A percentile compares a stretch with the other conserved stretches of the same genome.
phyloP scores from a whole-genome alignment of 441 rosid species.

The Macaranga tanarius region DNA sequence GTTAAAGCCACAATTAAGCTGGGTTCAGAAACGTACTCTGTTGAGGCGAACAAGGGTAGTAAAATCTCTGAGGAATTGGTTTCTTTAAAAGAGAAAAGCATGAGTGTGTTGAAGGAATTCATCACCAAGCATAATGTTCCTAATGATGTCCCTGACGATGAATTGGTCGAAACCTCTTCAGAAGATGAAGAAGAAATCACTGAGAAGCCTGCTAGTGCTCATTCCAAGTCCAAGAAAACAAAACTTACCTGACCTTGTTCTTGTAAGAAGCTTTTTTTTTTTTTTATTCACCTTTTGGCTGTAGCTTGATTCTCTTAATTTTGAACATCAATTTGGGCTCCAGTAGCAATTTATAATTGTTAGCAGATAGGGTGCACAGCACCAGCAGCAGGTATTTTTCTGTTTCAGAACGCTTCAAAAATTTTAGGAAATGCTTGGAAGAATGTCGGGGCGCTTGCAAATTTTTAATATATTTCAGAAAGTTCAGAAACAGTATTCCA shows the following conservation, averaged over 20 bases:
- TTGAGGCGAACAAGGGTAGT: conserved; percentile 37
- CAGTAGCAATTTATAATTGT: no score
- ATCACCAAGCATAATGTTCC: conserved; percentile 72
- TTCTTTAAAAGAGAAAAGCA: conserved; percentile 69
- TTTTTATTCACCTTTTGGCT: no score
- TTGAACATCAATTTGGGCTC: no score
- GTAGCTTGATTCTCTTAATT: no score
- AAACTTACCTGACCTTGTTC: conserved; percentile 39
- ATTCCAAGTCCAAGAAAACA: conserved; percentile 55
- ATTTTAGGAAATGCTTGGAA: no score
- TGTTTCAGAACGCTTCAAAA: no score
- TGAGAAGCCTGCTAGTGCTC: conserved; percentile 38
- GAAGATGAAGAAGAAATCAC: conserved; percentile 44
- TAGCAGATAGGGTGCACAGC: no score
- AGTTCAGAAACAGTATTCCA: no score
- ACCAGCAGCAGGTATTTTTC: no score
- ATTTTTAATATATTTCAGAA: no score
- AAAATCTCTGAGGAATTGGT: conserved; percentile 54
- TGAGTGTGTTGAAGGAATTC: conserved; percentile 64
- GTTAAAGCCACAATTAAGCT: conserved; percentile 50
- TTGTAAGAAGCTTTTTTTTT: no score
- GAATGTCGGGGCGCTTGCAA: no score
- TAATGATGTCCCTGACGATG: conserved; percentile 68
- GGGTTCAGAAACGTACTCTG: conserved; percentile 51
- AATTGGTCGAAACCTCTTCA: conserved; percentile 42